Evolutionary conservation across 768 basidiomycete species (phyloP).

Genomic region (Asterophora parasitica): DNA sequence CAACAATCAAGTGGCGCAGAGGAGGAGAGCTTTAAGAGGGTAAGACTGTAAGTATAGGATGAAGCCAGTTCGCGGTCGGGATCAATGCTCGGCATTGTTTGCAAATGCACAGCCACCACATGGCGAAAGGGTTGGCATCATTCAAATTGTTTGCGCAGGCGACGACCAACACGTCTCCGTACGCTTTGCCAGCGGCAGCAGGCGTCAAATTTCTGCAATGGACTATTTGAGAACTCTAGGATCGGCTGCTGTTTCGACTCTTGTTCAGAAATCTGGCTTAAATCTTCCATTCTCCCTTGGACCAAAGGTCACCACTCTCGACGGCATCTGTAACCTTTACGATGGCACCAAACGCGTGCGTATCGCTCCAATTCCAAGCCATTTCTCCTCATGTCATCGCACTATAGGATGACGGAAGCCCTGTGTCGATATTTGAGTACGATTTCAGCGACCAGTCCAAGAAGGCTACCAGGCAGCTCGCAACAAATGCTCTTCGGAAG

Average conservation of each 20-base stretch:
- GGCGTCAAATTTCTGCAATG: slow-evolving; percentile 39
- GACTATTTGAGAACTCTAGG: slow-evolving; percentile 80
- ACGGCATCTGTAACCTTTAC: slow-evolving; percentile 78
- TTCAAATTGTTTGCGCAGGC: neutral
- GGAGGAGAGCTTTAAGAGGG: neutral
- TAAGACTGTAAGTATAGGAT: neutral
- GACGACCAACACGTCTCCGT: neutral
- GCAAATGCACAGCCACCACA: slow-evolving; percentile 2
- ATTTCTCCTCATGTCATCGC: slow-evolving; percentile 10
- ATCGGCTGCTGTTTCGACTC: slow-evolving; percentile 79
- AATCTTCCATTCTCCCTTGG: slow-evolving; percentile 87
- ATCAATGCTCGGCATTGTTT: neutral
- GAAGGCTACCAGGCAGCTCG: slow-evolving; percentile 64
- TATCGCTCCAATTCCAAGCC: slow-evolving; percentile 11
- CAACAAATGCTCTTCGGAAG: slow-evolving; percentile 87
- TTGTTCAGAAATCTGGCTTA: slow-evolving; percentile 92
- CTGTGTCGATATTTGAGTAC: slow-evolving; percentile 90
- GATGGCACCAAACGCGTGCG: slow-evolving; percentile 84
- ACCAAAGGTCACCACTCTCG: slow-evolving; percentile 59
- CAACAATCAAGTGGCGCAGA: neutral
- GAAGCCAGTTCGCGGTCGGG: neutral
- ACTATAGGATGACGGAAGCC: slow-evolving; percentile 77
- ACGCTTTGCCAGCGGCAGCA: neutral
- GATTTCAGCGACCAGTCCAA: slow-evolving; percentile 61
- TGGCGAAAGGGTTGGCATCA: neutral